These are phyloP conservation scores for Heliamphora pulchella DNA, from an alignment of 179 eudicot species.

Conservation along the genomic window DNA sequence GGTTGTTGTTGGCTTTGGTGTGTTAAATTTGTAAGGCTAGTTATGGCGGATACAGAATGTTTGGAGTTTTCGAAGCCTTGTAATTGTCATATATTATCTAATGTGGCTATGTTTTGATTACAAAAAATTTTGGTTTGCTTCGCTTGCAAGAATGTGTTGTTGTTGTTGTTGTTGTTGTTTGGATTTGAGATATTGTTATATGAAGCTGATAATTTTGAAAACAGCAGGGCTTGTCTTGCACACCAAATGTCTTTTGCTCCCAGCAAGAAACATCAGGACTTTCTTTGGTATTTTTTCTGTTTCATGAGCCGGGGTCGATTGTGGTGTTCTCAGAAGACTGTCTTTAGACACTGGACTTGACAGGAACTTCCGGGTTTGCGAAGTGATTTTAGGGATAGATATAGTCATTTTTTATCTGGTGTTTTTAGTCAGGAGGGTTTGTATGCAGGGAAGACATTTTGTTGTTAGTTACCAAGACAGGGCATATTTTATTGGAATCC, in stretches of 20 bases:
- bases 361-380: not conserved
- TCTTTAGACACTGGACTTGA: conserved; percentile 43
- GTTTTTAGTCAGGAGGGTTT: no score
- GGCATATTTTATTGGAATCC: no score
- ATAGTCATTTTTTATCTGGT: no score
- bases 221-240: conserved; percentile 25
- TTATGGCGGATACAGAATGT: conserved; percentile 29
- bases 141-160: no score
- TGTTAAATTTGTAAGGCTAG: no score
- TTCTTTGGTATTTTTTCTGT: conserved; percentile 36
- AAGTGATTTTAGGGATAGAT: not conserved
- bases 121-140: no score
- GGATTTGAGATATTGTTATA: not conserved
- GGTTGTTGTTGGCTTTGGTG: no score
- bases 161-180: no score
- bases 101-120: no score
- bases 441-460: not conserved
- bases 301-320: conserved; percentile 47
- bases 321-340: conserved; percentile 32
- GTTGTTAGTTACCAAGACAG: not conserved
- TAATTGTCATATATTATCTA: no score
- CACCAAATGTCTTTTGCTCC: conserved; percentile 61
- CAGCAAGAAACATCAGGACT: conserved; percentile 39
- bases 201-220: conserved; percentile 15
- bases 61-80: no score